phyloP scores from a whole-genome alignment of 2,329 filamentous ascomycete genomes.

The Sporothrix humicola region DNA sequence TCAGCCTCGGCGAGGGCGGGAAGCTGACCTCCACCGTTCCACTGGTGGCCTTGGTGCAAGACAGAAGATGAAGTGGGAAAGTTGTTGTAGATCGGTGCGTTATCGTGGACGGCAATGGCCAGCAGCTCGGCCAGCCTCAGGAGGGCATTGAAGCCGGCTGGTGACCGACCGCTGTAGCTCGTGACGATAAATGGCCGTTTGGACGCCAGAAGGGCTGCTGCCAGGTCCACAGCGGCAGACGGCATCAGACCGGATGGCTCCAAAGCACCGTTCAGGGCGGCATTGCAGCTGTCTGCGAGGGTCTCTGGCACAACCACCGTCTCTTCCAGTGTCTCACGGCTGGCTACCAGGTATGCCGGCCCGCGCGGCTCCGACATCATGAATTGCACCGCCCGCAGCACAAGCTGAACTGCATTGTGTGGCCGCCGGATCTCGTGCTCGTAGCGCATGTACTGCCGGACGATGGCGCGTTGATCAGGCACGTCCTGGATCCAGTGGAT shows the following conservation, averaged over 20 bases:
- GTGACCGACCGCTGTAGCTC: neutral
- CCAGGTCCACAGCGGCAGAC: neutral
- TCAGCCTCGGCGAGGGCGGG: slow-evolving; percentile 2
- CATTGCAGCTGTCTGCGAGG: neutral
- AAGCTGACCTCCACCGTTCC: slow-evolving; percentile 15
- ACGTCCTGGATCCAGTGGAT: slow-evolving; percentile 19
- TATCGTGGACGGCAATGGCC: slow-evolving; percentile 15
- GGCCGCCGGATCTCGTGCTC: slow-evolving; percentile 15
- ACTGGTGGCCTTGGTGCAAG: slow-evolving; percentile 18
- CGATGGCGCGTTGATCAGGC: slow-evolving; percentile 4
- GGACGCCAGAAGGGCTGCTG: neutral
- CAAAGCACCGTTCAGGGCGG: neutral
- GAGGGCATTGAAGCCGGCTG: neutral
- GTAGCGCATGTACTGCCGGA: neutral
- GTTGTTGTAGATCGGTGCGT: slow-evolving; percentile 23
- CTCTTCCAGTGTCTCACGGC: slow-evolving; percentile 7
- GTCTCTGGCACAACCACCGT: neutral
- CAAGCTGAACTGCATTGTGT: neutral
- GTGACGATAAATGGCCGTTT: slow-evolving; percentile 7
- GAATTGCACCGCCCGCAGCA: slow-evolving; percentile 3
- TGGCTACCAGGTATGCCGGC: slow-evolving; percentile 1
- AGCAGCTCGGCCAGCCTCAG: neutral
- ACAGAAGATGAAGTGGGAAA: neutral
- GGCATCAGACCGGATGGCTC: neutral
- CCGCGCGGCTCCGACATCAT: slow-evolving; percentile 19